These are phyloP conservation scores for Boletus fagicola DNA, from an alignment of 768 basidiomycete genomes.

Conservation along the genomic window DNA sequence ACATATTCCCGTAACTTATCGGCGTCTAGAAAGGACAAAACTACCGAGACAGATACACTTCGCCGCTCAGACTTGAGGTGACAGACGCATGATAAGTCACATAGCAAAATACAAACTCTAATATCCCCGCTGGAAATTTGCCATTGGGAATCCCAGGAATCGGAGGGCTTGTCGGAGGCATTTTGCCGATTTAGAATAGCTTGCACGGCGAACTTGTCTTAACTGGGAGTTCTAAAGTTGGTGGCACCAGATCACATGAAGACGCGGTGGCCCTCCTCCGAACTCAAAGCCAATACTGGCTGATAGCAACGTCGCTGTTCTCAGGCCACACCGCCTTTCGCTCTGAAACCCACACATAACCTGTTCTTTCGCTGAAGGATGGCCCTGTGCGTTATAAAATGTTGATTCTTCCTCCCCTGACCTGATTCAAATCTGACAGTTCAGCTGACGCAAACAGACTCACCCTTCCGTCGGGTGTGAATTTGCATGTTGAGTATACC, in stretches of 20 bases:
- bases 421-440: not conserved
- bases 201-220: not conserved
- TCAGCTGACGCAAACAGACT: constrained; percentile 4
- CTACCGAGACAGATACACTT: constrained; percentile 1
- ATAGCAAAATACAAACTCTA: not conserved
- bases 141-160: not conserved
- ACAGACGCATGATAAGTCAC: constrained; percentile 5
- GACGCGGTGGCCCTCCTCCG: not conserved
- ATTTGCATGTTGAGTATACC: not conserved
- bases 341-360: not conserved
- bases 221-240: not conserved
- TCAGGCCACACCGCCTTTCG: not conserved
- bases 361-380: not conserved
- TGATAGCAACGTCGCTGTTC: not conserved
- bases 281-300: not conserved
- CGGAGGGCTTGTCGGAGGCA: not conserved
- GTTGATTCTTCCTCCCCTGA: not conserved
- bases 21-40: not conserved
- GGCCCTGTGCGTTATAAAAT: not conserved
- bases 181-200: not conserved
- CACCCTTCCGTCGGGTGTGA: constrained; percentile 4
- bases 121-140: not conserved
- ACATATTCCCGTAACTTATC: not conserved
- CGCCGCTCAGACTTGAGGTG: constrained; percentile 7
- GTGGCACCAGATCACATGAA: constrained; percentile 1